These are phyloP conservation scores for Fusarium nodosum DNA, from an alignment of 2,329 filamentous ascomycete genomes.

Conservation along the genomic window DNA sequence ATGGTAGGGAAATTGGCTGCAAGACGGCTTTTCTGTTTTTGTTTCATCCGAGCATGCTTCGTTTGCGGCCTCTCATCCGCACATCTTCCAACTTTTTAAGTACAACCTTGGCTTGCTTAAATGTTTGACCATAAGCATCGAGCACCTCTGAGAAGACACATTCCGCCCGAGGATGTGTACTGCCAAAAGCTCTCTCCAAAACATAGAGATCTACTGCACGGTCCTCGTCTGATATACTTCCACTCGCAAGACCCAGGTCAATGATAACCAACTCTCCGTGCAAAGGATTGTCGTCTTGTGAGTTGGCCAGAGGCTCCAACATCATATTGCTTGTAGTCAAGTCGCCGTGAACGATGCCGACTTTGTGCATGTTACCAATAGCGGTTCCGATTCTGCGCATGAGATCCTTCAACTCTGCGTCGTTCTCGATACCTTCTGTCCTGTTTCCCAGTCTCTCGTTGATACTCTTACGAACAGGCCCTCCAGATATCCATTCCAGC, in stretches of 20 bases:
- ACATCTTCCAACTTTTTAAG: constrained; percentile 91
- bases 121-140: constrained; percentile 78
- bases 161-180: constrained; percentile 91
- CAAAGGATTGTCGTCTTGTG: constrained; percentile 52
- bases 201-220: constrained; percentile 97
- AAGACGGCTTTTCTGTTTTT: constrained; percentile 40
- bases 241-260: constrained; percentile 91
- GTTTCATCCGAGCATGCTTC: constrained; percentile 91
- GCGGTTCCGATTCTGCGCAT: constrained; percentile 78
- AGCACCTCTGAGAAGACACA: constrained; percentile 80
- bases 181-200: constrained; percentile 92
- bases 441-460: constrained; percentile 75
- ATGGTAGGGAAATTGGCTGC: constrained; percentile 47
- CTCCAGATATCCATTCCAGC: constrained; percentile 86
- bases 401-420: constrained; percentile 68
- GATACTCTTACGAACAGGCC: constrained; percentile 76
- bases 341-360: constrained; percentile 94
- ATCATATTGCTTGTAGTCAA: constrained; percentile 98
- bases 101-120: constrained; percentile 80
- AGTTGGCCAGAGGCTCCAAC: constrained; percentile 63
- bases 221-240: constrained; percentile 88
- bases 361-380: constrained; percentile 81
- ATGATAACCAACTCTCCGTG: constrained; percentile 88
- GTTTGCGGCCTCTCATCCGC: constrained; percentile 92
- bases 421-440: constrained; percentile 56